Percentiles rank a stretch among this genome's conserved stretches.
These are phyloP conservation scores for Xerocomus amazonicus DNA, from an alignment of 1,284 basidiomycete species.

Conservation along the genomic window DNA sequence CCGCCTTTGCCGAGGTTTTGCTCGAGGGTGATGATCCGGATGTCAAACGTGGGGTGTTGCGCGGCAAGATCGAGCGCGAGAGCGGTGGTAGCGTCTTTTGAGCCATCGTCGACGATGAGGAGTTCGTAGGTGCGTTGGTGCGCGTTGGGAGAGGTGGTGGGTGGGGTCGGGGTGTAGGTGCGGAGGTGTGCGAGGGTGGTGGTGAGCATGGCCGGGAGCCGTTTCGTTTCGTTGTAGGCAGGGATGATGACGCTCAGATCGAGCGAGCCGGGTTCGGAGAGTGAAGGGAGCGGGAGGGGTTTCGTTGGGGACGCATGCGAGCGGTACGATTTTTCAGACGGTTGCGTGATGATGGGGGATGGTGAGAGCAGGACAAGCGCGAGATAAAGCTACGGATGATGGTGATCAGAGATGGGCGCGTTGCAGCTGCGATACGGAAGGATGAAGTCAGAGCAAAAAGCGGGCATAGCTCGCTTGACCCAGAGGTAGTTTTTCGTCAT, in stretches of 20 bases:
- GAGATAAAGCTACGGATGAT: conserved; percentile 50
- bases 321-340: conserved; percentile 65
- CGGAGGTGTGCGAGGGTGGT: conserved; percentile 64
- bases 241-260: conserved; percentile 83
- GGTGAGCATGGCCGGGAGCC: conserved; percentile 80
- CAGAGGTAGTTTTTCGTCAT: conserved; percentile 52
- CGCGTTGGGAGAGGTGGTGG: conserved; percentile 7
- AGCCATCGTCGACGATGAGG: conserved; percentile 89
- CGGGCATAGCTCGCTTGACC: conserved; percentile 40
- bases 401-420: conserved; percentile 17
- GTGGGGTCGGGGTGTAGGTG: conserved; percentile 3
- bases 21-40: conserved; percentile 76
- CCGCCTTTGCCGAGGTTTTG: conserved; percentile 90
- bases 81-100: conserved; percentile 68
- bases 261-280: conserved; percentile 51
- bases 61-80: conserved; percentile 64
- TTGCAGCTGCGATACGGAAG: conserved; percentile 3
- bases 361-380: conserved; percentile 68
- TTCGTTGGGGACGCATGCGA: conserved; percentile 45
- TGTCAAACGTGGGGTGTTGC: conserved; percentile 50
- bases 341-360: conserved; percentile 53
- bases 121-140: conserved; percentile 61
- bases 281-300: conserved; percentile 49
- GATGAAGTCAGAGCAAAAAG: conserved; percentile 27
- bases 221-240: conserved; percentile 83